Percentiles rank a stretch among this genome's conserved stretches.
Evolutionary conservation across 2,329 filamentous ascomycete genomes (phyloP).

Genomic region (Colletotrichum plurivorum): DNA sequence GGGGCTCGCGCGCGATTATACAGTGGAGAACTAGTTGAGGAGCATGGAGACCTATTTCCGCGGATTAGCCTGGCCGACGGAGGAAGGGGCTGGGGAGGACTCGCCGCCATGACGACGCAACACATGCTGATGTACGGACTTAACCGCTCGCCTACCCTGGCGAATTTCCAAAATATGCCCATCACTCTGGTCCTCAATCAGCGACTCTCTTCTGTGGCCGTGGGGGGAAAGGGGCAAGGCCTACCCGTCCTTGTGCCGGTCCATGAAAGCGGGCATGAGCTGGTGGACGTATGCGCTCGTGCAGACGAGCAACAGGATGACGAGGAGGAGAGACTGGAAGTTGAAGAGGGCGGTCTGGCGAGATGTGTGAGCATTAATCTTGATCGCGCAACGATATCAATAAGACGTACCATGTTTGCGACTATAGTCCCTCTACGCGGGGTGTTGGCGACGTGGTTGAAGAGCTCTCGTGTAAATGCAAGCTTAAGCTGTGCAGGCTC

Average conservation of each 20-base stretch:
- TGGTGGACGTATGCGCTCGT: conserved; percentile 95
- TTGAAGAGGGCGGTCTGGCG: conserved; percentile 95
- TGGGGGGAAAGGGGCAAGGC: conserved; percentile 40
- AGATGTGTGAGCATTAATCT: conserved; percentile 22
- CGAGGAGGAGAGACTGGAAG: conserved; percentile 95
- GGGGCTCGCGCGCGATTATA: conserved; percentile 16
- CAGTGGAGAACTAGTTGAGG: conserved; percentile 27
- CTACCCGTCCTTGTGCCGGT: conserved; percentile 92
- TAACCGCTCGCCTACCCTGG: conserved; percentile 90
- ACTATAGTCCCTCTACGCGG: conserved; percentile 25
- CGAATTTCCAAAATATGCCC: conserved; percentile 96
- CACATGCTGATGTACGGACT: conserved; percentile 97
- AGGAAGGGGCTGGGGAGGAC: conserved; percentile 44
- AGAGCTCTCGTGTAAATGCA: conserved; percentile 14
- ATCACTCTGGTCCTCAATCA: conserved; percentile 68
- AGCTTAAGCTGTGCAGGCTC: conserved; percentile 6
- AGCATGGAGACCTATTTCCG: conserved; percentile 24
- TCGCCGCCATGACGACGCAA: conserved; percentile 93
- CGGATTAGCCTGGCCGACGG: not conserved
- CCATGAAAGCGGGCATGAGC: conserved; percentile 89
- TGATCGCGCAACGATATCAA: not conserved
- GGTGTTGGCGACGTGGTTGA: conserved; percentile 22
- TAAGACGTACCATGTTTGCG: conserved; percentile 45
- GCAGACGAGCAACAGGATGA: conserved; percentile 95
- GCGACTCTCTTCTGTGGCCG: not conserved